Base-by-base conservation (phyloP, 2,329 filamentous ascomycete genomes). In the Cordyceps tenuipes region DNA sequence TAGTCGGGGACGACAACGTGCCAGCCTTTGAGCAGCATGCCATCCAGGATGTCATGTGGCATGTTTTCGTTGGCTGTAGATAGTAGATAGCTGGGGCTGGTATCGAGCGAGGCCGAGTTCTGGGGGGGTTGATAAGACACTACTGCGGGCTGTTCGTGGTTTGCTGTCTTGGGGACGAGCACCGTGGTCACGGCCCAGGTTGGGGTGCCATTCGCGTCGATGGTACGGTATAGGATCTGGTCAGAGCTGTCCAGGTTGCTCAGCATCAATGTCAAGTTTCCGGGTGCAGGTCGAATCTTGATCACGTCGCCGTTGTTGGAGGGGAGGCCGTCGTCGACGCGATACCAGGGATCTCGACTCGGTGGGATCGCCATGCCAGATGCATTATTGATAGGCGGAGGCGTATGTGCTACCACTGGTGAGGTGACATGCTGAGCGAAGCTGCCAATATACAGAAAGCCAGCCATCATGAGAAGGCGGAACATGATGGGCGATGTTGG, bases 1-100 rank as follows among this genome's bases (percentile, higher is more conserved):
- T 75, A 77, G 63, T 81, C 79, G 0, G 79, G 77, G 0, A 79
- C 68, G 4, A 69, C 75, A n/a, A 81, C 72, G 17, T 70, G 70
- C 74, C 74, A 78, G 8, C 76, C 76, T 63, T 67, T 61, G 2
- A 66, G 68, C 3, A 79, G 71, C 5, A 76, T 69, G 5, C 29
- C n/a, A 17, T 53, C 48, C 48, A 61, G 7, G 5, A 39, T 3
- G 44, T 49, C 47, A 2, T 21, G 34, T 2, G 66, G n/a, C 6
- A 68, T 62, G 50, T 64, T 3, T 3, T 9, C 26, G 2, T 8
- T n/a, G 10, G 4, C 29, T 4, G 36, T 43, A 5, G 68, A 64
- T n/a, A 73, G 65, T 2, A 66, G 62, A 56, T 75, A 77, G 19
- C 69, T 75, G 39, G 68, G 76, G 61, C 68, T 69, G 1, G 66